Percentiles rank a stretch among this genome's conserved stretches.
phyloP scores from a whole-genome alignment of 1,284 basidiomycete genomes.

The Meira nashicola region DNA sequence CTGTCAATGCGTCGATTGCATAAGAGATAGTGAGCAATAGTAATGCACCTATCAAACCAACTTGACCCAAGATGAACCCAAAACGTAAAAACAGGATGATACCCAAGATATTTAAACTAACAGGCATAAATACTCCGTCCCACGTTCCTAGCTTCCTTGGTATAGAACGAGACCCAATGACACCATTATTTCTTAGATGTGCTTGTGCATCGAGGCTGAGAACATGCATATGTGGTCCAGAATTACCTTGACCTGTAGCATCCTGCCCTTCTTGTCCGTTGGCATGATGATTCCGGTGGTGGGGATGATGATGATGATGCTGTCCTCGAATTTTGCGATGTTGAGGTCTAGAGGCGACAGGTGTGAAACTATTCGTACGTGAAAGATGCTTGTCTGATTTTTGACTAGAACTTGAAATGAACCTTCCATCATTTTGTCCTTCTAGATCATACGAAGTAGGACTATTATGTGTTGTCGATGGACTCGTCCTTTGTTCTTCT shows the following conservation, averaged over 20 bases:
- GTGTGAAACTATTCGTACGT: too few species aligned
- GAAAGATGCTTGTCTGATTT: too few species aligned
- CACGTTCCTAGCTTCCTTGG: slow-evolving; percentile 50
- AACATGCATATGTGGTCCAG: slow-evolving; percentile 12
- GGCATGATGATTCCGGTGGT: slow-evolving; percentile 5
- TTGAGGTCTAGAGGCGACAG: background rate
- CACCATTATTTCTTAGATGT: slow-evolving; percentile 22
- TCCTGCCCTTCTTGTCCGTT: too few species aligned
- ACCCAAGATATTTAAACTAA: slow-evolving; percentile 51
- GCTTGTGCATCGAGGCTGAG: slow-evolving; percentile 18
- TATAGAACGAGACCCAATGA: slow-evolving; percentile 32
- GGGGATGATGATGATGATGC: slow-evolving; percentile 20
- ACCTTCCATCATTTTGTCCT: too few species aligned
- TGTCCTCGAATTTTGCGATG: slow-evolving; percentile 8
- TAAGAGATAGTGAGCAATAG: slow-evolving; percentile 44
- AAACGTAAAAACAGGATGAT: slow-evolving; percentile 52
- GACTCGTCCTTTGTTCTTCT: slow-evolving; percentile 10
- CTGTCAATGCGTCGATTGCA: slow-evolving; percentile 47
- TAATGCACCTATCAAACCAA: slow-evolving; percentile 45
- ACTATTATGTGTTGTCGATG: too few species aligned
- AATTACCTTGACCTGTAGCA: background rate
- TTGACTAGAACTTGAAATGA: too few species aligned
- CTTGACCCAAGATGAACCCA: slow-evolving; percentile 51
- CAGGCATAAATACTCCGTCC: slow-evolving; percentile 52
- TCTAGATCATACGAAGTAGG: too few species aligned